Conservation (phyloP, 495 filamentous ascomycete genomes). For the Cercophora sp. region DNA sequence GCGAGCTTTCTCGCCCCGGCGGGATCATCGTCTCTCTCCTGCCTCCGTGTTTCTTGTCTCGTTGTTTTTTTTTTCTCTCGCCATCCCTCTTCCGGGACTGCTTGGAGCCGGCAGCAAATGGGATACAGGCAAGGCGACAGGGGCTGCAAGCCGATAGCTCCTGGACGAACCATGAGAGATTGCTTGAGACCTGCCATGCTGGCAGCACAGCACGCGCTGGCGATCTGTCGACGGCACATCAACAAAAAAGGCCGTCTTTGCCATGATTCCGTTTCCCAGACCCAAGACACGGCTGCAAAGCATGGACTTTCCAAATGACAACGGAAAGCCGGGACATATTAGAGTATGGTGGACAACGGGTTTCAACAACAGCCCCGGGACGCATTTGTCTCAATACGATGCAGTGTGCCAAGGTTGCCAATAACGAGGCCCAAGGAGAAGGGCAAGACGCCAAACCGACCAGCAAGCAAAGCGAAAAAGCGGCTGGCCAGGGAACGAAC, state of each 20-base stretch:
- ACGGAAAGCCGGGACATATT: constrained; percentile 20
- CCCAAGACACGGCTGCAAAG: constrained; percentile 7
- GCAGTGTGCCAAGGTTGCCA: constrained; percentile 2
- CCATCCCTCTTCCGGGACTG: neutral
- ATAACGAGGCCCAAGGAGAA: constrained; percentile 10
- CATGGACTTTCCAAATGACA: constrained; percentile 17
- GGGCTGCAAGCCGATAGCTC: neutral
- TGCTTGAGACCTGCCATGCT: constrained; percentile 22
- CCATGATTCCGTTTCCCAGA: neutral
- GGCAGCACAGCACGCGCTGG: constrained; percentile 19
- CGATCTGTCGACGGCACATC: constrained; percentile 17
- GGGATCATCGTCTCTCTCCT: too few relatives aligned
- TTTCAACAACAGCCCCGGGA: constrained; percentile 14
- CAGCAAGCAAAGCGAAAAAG: neutral
- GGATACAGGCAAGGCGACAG: neutral
- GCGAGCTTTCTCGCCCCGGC: neutral
- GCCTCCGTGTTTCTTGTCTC: neutral
- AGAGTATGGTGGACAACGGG: constrained; percentile 13
- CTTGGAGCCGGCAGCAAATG: neutral
- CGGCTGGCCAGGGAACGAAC: constrained; percentile 3
- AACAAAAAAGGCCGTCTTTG: neutral
- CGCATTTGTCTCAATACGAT: constrained; percentile 12
- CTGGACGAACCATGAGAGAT: neutral
- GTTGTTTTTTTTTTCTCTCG: neutral
- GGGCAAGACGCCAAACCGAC: neutral